Evolutionary conservation across 2,329 filamentous ascomycete genomes (phyloP), one percentile per base, ranked within the genome.

Genomic region (Calonectria henricotiae): DNA sequence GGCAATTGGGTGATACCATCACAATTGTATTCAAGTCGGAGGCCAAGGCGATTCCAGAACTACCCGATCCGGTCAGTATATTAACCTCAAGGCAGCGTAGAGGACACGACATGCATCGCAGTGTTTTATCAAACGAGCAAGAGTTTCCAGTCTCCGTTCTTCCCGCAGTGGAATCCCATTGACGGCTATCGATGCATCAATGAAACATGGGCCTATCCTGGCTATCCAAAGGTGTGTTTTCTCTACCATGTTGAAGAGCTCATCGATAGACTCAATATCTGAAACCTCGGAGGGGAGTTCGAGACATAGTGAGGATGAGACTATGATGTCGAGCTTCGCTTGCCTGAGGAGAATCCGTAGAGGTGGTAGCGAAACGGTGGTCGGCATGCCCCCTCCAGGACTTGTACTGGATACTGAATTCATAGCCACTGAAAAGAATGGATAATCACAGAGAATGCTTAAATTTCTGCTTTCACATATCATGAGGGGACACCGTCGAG

Each of bases 201-300:
- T 72, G 46, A 73, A 74, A 62, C 81, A 83, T 12, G 71, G 63
- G 1, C 80, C 76, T 7, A 68, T 72, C n/a, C 80, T 78, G 12
- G 75, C 72, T 37, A 82, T 78, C 82, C 82, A 84, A 27, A 83
- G 62, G 41, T 79, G 75, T 1, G 69, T 55, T 11, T 77, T 68
- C 20, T 54, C 68, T 17, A 78, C 70, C 0, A 76, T 47, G 0
- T 72, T 62, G 1, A 74, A 55, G 17, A 84, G 75, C 5, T 81
- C 73, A 15, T 72, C 71, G 6, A 72, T 66, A 1, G 74, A 77
- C 15, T 68, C 30, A 13, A 78, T 62, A 4, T 23, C 5, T 12
- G 54, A 47, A 23, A 65, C n/a, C 8, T 55, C 61, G 12, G 61
- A 23, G 5, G 77, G 79, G 2, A 81, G 32, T 35, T 76, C 70